phyloP scores from a whole-genome alignment of 148 eudicot genomes.

The Camellia sinensis region DNA sequence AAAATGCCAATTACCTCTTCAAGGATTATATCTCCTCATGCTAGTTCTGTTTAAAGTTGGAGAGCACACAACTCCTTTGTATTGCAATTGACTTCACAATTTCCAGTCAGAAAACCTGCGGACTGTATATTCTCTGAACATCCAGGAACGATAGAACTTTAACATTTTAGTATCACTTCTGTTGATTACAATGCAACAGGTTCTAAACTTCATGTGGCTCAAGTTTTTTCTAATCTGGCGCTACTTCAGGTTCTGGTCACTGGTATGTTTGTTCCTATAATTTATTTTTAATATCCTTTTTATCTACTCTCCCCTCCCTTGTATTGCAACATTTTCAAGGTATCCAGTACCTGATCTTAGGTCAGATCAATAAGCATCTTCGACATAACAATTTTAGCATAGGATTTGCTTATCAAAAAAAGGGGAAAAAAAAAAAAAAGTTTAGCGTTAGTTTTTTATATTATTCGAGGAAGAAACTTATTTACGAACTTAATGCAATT shows the following conservation, averaged over 20 bases:
- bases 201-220: slow-evolving; percentile 96
- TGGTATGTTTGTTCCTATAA: slow-evolving; percentile 43
- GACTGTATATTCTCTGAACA: background rate
- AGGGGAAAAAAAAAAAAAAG: too few species aligned
- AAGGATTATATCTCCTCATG: background rate
- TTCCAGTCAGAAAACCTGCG: slow-evolving; percentile 4
- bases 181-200: slow-evolving; percentile 42
- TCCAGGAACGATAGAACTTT: background rate
- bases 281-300: background rate
- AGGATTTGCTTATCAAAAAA: too few species aligned
- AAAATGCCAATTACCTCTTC: background rate
- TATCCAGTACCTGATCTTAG: slow-evolving; percentile 1
- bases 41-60: background rate
- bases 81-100: background rate
- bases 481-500: slow-evolving; percentile 13
- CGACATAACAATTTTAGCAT: background rate
- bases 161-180: slow-evolving; percentile 12
- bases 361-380: background rate
- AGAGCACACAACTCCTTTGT: background rate
- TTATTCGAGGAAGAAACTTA: background rate
- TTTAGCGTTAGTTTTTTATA: background rate
- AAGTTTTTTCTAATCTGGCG: slow-evolving; percentile 95
- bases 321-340: background rate
- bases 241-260: slow-evolving; percentile 86
- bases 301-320: background rate